phyloP scores from a whole-genome alignment of 768 basidiomycete genomes.

The Boletus speciosus region DNA sequence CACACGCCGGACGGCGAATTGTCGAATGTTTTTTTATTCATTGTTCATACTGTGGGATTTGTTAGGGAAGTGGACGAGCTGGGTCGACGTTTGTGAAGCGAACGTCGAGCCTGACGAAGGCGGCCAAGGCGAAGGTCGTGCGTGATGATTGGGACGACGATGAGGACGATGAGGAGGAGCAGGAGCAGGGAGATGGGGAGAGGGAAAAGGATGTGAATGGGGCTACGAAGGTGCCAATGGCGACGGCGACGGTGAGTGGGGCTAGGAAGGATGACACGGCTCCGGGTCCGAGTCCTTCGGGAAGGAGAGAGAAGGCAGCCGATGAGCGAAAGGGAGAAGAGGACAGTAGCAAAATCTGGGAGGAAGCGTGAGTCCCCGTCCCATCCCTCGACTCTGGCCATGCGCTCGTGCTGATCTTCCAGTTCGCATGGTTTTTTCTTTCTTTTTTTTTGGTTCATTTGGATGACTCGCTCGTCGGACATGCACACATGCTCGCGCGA shows the following conservation, averaged over 20 bases:
- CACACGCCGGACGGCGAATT: not conserved
- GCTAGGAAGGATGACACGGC: not conserved
- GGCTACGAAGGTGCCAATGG: not conserved
- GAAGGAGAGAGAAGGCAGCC: not conserved
- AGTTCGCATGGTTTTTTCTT: slow-evolving; percentile 1
- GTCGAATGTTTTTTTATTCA: not conserved
- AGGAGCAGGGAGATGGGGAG: not conserved
- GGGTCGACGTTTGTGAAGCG: slow-evolving; percentile 1
- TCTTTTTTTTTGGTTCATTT: not conserved
- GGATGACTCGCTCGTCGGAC: not conserved
- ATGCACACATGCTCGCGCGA: not conserved
- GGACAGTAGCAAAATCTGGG: slow-evolving; percentile 57
- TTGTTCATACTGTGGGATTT: not conserved
- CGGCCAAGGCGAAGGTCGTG: slow-evolving; percentile 14
- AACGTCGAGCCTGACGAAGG: slow-evolving; percentile 1
- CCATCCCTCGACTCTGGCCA: not conserved
- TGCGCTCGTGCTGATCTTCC: slow-evolving; percentile 9
- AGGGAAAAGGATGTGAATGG: not conserved
- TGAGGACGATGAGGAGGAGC: slow-evolving; percentile 35
- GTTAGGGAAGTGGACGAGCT: slow-evolving; percentile 4
- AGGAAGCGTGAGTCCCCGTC: slow-evolving; percentile 55
- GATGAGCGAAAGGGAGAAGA: not conserved
- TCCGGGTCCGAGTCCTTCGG: not conserved
- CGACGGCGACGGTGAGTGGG: not conserved
- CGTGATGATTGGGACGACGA: slow-evolving; percentile 61